A percentile compares a stretch with the other conserved stretches of the same genome.
These are phyloP conservation scores for Phytophthora europaea DNA, from an alignment of 352 stramenopile genomes.

Conservation along the genomic window DNA sequence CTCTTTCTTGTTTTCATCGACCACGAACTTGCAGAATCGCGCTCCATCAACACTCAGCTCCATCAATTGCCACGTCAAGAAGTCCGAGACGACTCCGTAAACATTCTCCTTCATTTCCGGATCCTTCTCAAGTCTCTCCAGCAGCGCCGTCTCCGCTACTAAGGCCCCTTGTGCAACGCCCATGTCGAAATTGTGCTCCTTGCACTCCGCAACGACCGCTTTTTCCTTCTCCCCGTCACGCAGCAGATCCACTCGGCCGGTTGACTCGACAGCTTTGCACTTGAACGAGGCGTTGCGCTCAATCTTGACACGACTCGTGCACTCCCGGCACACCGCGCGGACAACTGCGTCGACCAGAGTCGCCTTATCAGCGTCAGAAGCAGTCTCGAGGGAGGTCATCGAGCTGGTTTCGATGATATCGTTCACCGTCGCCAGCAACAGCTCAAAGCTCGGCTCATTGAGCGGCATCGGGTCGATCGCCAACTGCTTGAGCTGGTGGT, in stretches of 20 bases:
- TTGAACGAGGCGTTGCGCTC: constrained; percentile 23
- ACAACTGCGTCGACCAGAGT: constrained; percentile 23
- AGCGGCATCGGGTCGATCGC: neutral
- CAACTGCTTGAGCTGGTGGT: neutral
- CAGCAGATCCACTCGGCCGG: constrained; percentile 15
- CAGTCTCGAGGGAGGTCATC: constrained; percentile 12
- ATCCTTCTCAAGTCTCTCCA: constrained; percentile 21
- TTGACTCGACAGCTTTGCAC: constrained; percentile 11
- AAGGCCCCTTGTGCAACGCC: constrained; percentile 19
- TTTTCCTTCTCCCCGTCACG: constrained; percentile 12
- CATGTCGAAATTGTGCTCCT: constrained; percentile 18
- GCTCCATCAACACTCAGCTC: constrained; percentile 15
- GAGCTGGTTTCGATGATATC: constrained; percentile 16
- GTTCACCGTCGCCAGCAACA: neutral
- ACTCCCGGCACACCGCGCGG: constrained; percentile 20
- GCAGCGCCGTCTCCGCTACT: constrained; percentile 13
- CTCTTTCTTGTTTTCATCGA: constrained; percentile 3
- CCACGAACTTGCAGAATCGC: constrained; percentile 17
- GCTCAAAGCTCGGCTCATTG: neutral
- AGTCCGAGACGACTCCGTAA: constrained; percentile 24
- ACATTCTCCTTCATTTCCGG: constrained; percentile 1
- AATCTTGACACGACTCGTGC: constrained; percentile 21
- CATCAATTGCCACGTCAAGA: constrained; percentile 36
- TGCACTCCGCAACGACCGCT: constrained; percentile 21
- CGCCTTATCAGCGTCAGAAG: constrained; percentile 15